These are phyloP conservation scores for Phalaenopsis aphrodite DNA, from an alignment of 106 monocot species.

Conservation along the genomic window DNA sequence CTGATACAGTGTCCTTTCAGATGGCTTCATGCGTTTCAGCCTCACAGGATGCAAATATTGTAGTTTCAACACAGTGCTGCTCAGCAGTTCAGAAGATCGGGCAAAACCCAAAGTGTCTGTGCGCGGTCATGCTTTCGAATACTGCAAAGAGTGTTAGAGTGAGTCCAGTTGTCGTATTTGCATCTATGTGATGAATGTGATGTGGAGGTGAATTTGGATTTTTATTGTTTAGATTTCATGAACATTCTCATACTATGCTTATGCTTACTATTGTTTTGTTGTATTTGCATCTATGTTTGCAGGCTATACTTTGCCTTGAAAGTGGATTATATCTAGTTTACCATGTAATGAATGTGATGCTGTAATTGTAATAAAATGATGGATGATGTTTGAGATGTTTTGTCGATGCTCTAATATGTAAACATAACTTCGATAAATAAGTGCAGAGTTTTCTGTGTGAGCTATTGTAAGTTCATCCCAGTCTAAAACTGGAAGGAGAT, in stretches of 20 bases:
- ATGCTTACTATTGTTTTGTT: not conserved
- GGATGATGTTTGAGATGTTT: not conserved
- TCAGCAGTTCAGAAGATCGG: conserved; percentile 31
- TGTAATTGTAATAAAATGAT: not conserved
- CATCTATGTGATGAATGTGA: too few relatives aligned
- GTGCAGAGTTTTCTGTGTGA: too few relatives aligned
- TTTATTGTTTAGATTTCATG: not conserved
- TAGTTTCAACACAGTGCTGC: conserved; percentile 37
- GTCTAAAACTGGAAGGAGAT: too few relatives aligned
- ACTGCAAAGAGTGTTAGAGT: conserved; percentile 42
- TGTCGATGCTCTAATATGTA: not conserved
- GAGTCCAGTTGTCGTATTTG: conserved; percentile 43
- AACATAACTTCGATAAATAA: not conserved
- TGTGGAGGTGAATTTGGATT: conserved; percentile 46
- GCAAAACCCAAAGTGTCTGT: conserved; percentile 57
- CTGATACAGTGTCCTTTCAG: conserved; percentile 38
- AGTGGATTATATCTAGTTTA: not conserved
- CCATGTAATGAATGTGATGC: not conserved
- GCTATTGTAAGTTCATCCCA: too few relatives aligned
- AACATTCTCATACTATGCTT: not conserved
- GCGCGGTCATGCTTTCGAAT: conserved; percentile 61
- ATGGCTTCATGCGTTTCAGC: conserved; percentile 49
- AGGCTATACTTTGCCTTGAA: conserved; percentile 6
- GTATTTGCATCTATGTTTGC: not conserved
- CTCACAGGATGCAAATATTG: conserved; percentile 23